Evolutionary conservation across 2,329 filamentous ascomycete genomes (phyloP), one percentile per base, ranked within the genome.

Genomic region (Colletotrichum cereale): DNA sequence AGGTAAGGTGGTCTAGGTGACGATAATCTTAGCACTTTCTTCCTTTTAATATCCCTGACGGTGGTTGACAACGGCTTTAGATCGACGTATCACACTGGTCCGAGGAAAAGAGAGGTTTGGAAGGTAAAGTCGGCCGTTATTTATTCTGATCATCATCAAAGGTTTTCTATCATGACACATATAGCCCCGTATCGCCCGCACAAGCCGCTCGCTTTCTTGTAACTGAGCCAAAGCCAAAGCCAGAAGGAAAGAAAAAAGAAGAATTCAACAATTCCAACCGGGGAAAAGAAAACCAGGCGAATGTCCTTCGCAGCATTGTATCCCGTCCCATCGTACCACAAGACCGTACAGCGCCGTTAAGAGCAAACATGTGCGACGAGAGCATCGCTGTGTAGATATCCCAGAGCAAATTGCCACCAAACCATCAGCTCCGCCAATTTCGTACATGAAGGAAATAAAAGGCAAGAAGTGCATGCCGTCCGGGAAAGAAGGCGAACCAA

Each of bases 121-220:
- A 16, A 24, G 3, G 10, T 21, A 36, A 47, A 64, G 36, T n/a
- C 53, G 42, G 62, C 42, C 44, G 61, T 53, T 29, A 42, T 36
- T 69, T 66, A 31, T 11, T 66, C 44, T 11, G 42, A 38, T 44
- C 34, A 69, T 66, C 61, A 66, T 69, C 61, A 52, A 31, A 48
- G 26, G 36, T 52, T 50, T 26, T 26, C 61, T 66, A 57, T 57
- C 50, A 55, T 53, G 24, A 16, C 61, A 55, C 31, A 12, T 40
- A 24, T 7, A 14, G 14, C 24, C 48, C 34, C 11, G 42, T 10
- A 42, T 24, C 44, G 48, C 61, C 47, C 36, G n/a, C 7, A 50
- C 8, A 8, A 42, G 10, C 38, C 24, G 24, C 56, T 16, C 18
- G 24, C 36, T 44, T 42, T 31, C 60, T 42, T 18, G 26, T 40